Evolutionary conservation across 129 eudicot genomes (phyloP).

Genomic region (Escallonia rubra): DNA sequence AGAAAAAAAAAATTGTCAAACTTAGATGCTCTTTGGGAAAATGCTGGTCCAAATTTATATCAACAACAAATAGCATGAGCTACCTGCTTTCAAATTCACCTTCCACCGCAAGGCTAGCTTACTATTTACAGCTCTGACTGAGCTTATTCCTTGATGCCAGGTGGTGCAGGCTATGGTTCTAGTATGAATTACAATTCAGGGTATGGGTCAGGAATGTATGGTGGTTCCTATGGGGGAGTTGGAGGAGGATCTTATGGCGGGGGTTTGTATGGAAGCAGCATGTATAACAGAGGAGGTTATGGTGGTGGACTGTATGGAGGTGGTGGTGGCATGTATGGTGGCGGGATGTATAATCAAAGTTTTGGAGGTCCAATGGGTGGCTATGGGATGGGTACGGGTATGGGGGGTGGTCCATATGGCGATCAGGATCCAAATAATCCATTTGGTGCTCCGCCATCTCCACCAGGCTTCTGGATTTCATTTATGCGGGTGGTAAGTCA

Average conservation of each 20-base stretch:
- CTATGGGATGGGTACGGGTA: constrained; percentile 72
- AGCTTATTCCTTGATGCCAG: constrained; percentile 2
- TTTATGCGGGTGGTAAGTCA: constrained; percentile 87
- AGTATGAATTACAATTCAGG: constrained; percentile 59
- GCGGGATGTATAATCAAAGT: constrained; percentile 53
- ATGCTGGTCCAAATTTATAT: not conserved
- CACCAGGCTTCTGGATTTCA: constrained; percentile 97
- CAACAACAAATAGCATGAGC: not conserved
- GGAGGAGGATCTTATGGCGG: constrained; percentile 70
- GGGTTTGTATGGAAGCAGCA: constrained; percentile 71
- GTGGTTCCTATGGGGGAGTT: constrained; percentile 62
- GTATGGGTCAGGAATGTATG: constrained; percentile 61
- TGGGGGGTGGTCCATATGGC: constrained; percentile 77
- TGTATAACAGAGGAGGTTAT: constrained; percentile 75
- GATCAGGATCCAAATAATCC: constrained; percentile 95
- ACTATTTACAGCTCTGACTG: constrained; percentile 4
- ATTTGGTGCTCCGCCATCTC: constrained; percentile 73
- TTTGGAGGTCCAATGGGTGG: constrained; percentile 69
- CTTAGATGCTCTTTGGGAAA: not conserved
- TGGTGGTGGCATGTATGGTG: constrained; percentile 51
- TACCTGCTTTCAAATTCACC: not conserved
- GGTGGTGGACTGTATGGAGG: constrained; percentile 86
- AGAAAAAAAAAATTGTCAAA: too few relatives aligned
- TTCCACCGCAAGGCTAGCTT: not conserved
- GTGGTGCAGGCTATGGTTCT: constrained; percentile 55